phyloP scores from a whole-genome alignment of 768 basidiomycete genomes.

The Hericium coralloides region DNA sequence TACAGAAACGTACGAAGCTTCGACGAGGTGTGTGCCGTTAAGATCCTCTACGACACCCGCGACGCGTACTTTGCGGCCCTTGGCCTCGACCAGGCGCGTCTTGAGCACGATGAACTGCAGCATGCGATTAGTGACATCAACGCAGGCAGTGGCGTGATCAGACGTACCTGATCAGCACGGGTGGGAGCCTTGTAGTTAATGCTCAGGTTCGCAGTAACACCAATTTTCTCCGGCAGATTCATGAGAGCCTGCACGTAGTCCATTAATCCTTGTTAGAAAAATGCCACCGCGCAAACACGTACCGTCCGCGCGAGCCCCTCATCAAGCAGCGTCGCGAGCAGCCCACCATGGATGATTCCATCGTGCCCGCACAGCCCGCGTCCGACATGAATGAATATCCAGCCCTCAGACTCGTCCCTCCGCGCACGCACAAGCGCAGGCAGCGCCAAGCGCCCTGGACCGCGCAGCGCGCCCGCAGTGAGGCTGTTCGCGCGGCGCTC shows the following conservation, averaged over 20 bases:
- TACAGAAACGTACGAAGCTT: conserved; percentile 56
- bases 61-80: conserved; percentile 75
- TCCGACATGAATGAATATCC: conserved; percentile 74
- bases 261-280: not conserved
- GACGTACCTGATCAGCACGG: conserved; percentile 70
- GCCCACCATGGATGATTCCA: conserved; percentile 89
- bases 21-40: conserved; percentile 73
- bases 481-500: conserved; percentile 74
- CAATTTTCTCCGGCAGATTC: conserved; percentile 83
- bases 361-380: conserved; percentile 86
- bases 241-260: conserved; percentile 53
- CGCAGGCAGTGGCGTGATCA: not conserved
- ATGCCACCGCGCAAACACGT: conserved; percentile 17
- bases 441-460: conserved; percentile 80
- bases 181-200: conserved; percentile 85
- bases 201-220: conserved; percentile 82
- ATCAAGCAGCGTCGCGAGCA: conserved; percentile 85
- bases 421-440: conserved; percentile 67
- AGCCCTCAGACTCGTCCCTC: conserved; percentile 66
- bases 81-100: conserved; percentile 51
- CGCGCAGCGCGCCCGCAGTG: conserved; percentile 77
- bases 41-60: conserved; percentile 67
- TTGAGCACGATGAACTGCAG: conserved; percentile 76
- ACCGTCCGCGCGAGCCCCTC: conserved; percentile 79
- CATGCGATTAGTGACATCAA: not conserved